Percentiles rank a stretch among this genome's conserved stretches.
phyloP scores from a whole-genome alignment of 225 moss, liverwort and hornwort species.

The Climacium dendroides region DNA sequence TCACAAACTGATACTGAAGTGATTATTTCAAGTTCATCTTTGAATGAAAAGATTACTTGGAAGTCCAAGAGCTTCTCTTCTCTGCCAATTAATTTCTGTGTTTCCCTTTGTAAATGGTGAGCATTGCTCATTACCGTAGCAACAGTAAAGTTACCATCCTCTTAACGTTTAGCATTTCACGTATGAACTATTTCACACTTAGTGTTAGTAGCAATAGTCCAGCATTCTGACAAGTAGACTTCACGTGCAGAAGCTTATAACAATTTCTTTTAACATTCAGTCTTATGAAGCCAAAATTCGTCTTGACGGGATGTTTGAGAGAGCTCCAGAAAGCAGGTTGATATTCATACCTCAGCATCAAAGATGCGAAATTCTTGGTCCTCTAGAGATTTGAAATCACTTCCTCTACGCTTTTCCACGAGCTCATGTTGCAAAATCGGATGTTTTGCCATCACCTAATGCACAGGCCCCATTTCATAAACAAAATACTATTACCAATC shows the following conservation, averaged over 20 bases:
- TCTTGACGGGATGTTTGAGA: background rate
- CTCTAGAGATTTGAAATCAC: background rate
- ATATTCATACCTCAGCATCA: background rate
- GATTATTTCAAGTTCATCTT: background rate
- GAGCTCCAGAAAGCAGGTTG: too few species aligned
- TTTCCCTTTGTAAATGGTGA: background rate
- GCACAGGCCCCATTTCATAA: background rate
- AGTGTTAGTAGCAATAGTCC: background rate
- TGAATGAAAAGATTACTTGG: background rate
- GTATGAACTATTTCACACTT: background rate
- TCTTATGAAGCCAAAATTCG: background rate
- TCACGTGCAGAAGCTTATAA: background rate
- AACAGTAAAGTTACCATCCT: background rate
- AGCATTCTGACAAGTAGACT: background rate
- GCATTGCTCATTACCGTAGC: background rate
- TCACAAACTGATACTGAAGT: background rate
- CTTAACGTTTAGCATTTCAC: background rate
- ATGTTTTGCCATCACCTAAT: background rate
- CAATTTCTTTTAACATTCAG: background rate
- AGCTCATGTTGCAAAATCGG: background rate
- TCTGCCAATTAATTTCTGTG: background rate
- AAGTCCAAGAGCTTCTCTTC: background rate
- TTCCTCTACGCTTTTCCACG: background rate
- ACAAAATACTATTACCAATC: too few species aligned
- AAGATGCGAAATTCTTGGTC: conserved; percentile 5